phyloP scores from a whole-genome alignment of 208 protist species.

The Leishmania tarentolae region DNA sequence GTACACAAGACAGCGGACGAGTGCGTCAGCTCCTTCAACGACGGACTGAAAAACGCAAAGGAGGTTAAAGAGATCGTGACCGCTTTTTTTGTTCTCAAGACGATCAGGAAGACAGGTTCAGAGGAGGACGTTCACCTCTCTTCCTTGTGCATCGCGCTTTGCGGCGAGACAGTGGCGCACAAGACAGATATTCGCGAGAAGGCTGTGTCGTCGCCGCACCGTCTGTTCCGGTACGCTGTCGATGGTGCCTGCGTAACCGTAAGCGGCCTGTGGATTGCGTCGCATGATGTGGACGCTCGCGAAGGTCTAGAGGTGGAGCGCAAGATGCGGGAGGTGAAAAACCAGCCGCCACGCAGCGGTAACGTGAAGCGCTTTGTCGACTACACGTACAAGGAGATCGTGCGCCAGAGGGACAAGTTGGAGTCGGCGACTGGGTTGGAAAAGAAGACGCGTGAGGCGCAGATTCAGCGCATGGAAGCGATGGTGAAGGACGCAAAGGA shows the following conservation, averaged over 20 bases:
- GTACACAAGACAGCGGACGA: conserved; percentile 38
- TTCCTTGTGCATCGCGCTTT: conserved; percentile 65
- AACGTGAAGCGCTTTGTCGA: conserved; percentile 77
- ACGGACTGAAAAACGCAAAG: conserved; percentile 45
- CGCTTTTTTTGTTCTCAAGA: conserved; percentile 77
- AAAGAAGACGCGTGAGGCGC: conserved; percentile 49
- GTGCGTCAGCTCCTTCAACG: conserved; percentile 48
- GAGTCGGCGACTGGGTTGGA: conserved; percentile 34
- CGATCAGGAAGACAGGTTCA: conserved; percentile 52
- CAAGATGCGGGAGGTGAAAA: conserved; percentile 82
- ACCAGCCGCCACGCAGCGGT: conserved; percentile 72
- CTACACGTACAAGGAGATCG: conserved; percentile 72
- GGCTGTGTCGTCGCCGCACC: conserved; percentile 46
- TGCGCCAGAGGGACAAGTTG: conserved; percentile 70
- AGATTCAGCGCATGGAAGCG: conserved; percentile 65
- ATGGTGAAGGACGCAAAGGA: conserved; percentile 72
- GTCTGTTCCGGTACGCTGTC: conserved; percentile 76
- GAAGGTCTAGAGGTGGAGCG: conserved; percentile 58
- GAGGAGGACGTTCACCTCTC: conserved; percentile 73
- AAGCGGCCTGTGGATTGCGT: conserved; percentile 41
- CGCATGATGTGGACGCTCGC: conserved; percentile 38
- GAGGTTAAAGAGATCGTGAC: conserved; percentile 58
- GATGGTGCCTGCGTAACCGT: conserved; percentile 71
- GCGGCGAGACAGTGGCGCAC: conserved; percentile 48
- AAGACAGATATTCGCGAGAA: conserved; percentile 72